Base-by-base conservation (phyloP, 2,329 filamentous ascomycete genomes). In the Sporothrix brunneoviolacea region DNA sequence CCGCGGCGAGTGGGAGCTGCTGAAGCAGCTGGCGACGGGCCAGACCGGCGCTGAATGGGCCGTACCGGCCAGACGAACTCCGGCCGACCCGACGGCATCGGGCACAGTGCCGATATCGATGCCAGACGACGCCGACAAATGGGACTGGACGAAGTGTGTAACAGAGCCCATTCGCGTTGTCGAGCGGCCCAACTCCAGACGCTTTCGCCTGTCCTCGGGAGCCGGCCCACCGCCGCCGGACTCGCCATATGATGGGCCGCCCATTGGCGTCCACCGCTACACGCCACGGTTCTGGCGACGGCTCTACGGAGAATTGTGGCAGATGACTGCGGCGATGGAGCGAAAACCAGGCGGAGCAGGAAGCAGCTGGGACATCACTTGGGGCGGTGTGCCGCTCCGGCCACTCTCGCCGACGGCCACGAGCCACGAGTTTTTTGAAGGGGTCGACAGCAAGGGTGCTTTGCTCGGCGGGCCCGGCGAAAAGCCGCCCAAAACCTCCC, bases 1-100 rank as follows among this genome's bases (percentile, higher is more conserved):
- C 7, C 64, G 61, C 24, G 65, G 67, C 16, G 77, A 83, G 59
- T 84, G 79, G 79, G 69, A 82, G 13, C 60, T 71, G 13, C 62
- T 84, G n/a, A 63, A 63, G n/a, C 62, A 64, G 21, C 57, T 84
- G 32, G 69, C 69, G 3, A 55, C 58, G 8, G 79, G 74, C 1
- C 64, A 64, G 22, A 69, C 69, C 9, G 58, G 42, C 45, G 54
- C 18, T 53, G 63, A 69, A 28, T 73, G 70, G 65, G 58, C 51
- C 16, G 56, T 73, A 1, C 71, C 73, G 19, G 37, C 55, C 2
- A 62, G 69, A 28, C 61, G 72, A 24, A 52, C 64, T 0, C 57
- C 68, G 12, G 68, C 64, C n/a, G 19, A 16, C 5, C 35, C 36
- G 22, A 7, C 35, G 3, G 15, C 24, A 4, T 21, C 1, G 8